A percentile compares a stretch with the other conserved stretches of the same genome.
phyloP scores from a whole-genome alignment of 1,139 yeast genomes.

The Schwanniomyces etchellsii region DNA sequence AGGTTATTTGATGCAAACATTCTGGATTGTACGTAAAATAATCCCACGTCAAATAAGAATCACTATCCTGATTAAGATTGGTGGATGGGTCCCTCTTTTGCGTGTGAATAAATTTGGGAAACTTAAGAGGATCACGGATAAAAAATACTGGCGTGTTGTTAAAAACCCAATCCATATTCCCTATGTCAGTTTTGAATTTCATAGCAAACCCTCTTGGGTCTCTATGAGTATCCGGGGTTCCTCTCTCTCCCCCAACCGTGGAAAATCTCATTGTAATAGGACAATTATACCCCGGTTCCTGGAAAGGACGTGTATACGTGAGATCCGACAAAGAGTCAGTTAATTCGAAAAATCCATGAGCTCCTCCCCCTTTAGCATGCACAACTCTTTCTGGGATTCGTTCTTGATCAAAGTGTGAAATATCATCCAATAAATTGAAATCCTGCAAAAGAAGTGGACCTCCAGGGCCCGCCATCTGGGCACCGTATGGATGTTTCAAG shows the following conservation, averaged over 20 bases:
- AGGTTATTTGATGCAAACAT: slow-evolving; percentile 57
- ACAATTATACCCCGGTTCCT: slow-evolving; percentile 43
- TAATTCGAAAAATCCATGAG: slow-evolving; percentile 54
- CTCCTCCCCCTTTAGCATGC: slow-evolving; percentile 64
- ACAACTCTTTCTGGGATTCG: slow-evolving; percentile 62
- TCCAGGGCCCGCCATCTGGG: slow-evolving; percentile 28
- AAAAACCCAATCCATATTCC: slow-evolving; percentile 57
- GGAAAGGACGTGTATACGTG: slow-evolving; percentile 44
- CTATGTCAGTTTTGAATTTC: slow-evolving; percentile 54
- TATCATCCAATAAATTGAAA: slow-evolving; percentile 46
- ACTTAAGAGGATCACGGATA: slow-evolving; percentile 54
- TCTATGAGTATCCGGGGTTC: slow-evolving; percentile 52
- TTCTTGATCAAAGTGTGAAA: slow-evolving; percentile 60
- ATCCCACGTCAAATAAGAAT: slow-evolving; percentile 64
- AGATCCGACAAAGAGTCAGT: slow-evolving; percentile 52
- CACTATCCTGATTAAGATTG: slow-evolving; percentile 36
- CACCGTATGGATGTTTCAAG: slow-evolving; percentile 20
- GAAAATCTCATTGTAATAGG: slow-evolving; percentile 47
- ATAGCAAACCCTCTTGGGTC: slow-evolving; percentile 59
- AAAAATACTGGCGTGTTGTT: slow-evolving; percentile 59
- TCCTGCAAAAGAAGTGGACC: slow-evolving; percentile 58
- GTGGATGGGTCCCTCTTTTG: slow-evolving; percentile 64
- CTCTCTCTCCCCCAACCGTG: slow-evolving; percentile 57
- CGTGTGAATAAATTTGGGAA: slow-evolving; percentile 54
- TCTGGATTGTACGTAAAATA: slow-evolving; percentile 60